Evolutionary conservation across 352 stramenopile species (phyloP).

Genomic region (Poterioochromonas sp.): DNA sequence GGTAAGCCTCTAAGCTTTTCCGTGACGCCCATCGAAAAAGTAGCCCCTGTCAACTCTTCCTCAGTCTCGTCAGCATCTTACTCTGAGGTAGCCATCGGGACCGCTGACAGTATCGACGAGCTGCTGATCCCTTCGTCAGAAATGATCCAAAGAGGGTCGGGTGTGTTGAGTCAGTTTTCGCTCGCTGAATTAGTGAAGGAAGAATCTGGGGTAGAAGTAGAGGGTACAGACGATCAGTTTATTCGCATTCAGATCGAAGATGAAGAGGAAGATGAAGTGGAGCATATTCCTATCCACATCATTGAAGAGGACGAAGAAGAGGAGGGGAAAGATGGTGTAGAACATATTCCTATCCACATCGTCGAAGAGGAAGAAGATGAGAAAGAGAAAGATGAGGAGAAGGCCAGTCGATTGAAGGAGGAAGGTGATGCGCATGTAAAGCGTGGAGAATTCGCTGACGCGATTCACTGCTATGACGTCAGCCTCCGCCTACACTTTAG

Average conservation of each 20-base stretch:
- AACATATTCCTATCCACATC: constrained; percentile 38
- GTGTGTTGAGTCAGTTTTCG: neutral
- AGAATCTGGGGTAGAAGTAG: neutral
- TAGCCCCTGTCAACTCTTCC: neutral
- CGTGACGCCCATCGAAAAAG: constrained; percentile 6
- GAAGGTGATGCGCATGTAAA: neutral
- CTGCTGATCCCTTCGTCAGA: neutral
- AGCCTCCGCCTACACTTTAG: neutral
- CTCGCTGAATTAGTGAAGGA: neutral
- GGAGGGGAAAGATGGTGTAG: constrained; percentile 33
- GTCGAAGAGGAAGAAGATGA: constrained; percentile 27
- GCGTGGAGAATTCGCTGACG: neutral
- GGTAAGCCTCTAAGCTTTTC: constrained; percentile 31
- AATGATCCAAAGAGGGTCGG: neutral
- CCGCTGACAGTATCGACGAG: too few species aligned
- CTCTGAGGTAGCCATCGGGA: neutral
- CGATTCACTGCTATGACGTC: neutral
- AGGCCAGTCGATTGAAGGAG: neutral
- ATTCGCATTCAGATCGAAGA: constrained; percentile 35
- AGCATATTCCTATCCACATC: constrained; percentile 38
- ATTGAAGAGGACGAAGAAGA: constrained; percentile 36
- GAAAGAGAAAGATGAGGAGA: neutral
- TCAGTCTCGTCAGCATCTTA: neutral
- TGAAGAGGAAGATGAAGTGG: constrained; percentile 34
- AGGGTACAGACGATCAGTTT: constrained; percentile 28